Percentiles rank a stretch among this genome's conserved stretches.
These are phyloP conservation scores for Leccinum boreale DNA, from an alignment of 768 basidiomycete species.

Conservation along the genomic window DNA sequence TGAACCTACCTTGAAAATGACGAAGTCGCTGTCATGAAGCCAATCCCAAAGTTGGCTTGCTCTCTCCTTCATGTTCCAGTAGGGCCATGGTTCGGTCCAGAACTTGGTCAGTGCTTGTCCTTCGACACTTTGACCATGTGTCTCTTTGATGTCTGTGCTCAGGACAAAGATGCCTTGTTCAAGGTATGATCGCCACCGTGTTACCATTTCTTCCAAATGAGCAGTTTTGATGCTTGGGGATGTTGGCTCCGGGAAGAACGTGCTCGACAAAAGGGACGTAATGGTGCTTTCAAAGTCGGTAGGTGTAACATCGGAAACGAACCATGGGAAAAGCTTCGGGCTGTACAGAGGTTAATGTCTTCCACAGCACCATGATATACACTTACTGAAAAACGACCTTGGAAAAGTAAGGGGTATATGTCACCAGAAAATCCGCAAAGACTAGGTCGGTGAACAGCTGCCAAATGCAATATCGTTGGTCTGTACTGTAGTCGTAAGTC, in stretches of 20 bases:
- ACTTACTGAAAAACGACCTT: slow-evolving; percentile 88
- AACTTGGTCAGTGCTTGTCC: slow-evolving; percentile 41
- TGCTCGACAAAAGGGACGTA: slow-evolving; percentile 46
- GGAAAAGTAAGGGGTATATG: slow-evolving; percentile 78
- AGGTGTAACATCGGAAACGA: slow-evolving; percentile 93
- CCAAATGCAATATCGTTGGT: neutral
- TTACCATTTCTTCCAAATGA: slow-evolving; percentile 57
- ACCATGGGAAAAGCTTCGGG: slow-evolving; percentile 95
- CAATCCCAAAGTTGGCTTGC: slow-evolving; percentile 50
- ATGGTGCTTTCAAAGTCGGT: slow-evolving; percentile 71
- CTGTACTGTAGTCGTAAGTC: neutral
- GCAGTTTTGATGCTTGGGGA: slow-evolving; percentile 25
- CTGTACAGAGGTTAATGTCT: slow-evolving; percentile 38
- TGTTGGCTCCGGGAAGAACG: slow-evolving; percentile 52
- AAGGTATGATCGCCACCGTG: slow-evolving; percentile 74
- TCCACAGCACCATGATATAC: neutral
- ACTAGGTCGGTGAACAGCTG: slow-evolving; percentile 93
- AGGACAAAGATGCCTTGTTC: slow-evolving; percentile 66
- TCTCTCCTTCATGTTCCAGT: slow-evolving; percentile 64
- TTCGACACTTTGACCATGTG: slow-evolving; percentile 21
- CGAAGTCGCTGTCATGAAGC: slow-evolving; percentile 57
- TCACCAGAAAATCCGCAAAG: slow-evolving; percentile 90
- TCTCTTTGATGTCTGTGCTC: slow-evolving; percentile 39
- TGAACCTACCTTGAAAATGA: slow-evolving; percentile 74
- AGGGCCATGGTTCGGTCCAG: slow-evolving; percentile 75